Base-by-base conservation (phyloP, 176 grass and related monocot genomes). In the Melocanna baccifera region DNA sequence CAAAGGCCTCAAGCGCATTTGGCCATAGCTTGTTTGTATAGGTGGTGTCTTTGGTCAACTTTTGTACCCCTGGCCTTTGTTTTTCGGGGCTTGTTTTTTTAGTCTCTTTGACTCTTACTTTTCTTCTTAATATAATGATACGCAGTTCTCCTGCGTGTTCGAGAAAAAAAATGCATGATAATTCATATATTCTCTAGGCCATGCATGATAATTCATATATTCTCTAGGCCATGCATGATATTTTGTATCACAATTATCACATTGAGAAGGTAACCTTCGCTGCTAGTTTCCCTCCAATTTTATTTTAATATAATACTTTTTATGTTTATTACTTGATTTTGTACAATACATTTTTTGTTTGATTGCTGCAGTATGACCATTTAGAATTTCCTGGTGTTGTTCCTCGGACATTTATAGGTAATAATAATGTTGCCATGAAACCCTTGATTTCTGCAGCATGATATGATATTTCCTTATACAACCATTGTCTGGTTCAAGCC, bases 151-250 rank as follows among this genome's bases (percentile, higher is more conserved):
- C n/a, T n/a, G n/a, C n/a, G n/a, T n/a, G n/a, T n/a, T n/a, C n/a
- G n/a, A n/a, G n/a, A n/a, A n/a, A n/a, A n/a, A n/a, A n/a, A n/a
- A n/a, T n/a, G n/a, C n/a, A n/a, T n/a, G n/a, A n/a, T n/a, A n/a
- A n/a, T n/a, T n/a, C n/a, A n/a, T n/a, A n/a, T n/a, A n/a, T n/a
- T n/a, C n/a, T n/a, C n/a, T n/a, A n/a, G n/a, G n/a, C n/a, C n/a
- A n/a, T n/a, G n/a, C n/a, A n/a, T n/a, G n/a, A n/a, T 56, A 11
- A 75, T 61, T 80, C 4, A 0, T 84, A 18, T 76, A 47, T 87
- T 87, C 59, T 81, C n/a, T 79, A 99, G 96, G 96, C 96, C 57
- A 96, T 96, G 93, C 96, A 99, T 91, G 93, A 99, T 87, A 89
- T 92, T 84, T 79, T 99, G 69, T 96, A 92, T 69, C 91, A 96